These are phyloP conservation scores for Neurospora sp. DNA, from an alignment of 495 filamentous ascomycete species.

Conservation along the genomic window DNA sequence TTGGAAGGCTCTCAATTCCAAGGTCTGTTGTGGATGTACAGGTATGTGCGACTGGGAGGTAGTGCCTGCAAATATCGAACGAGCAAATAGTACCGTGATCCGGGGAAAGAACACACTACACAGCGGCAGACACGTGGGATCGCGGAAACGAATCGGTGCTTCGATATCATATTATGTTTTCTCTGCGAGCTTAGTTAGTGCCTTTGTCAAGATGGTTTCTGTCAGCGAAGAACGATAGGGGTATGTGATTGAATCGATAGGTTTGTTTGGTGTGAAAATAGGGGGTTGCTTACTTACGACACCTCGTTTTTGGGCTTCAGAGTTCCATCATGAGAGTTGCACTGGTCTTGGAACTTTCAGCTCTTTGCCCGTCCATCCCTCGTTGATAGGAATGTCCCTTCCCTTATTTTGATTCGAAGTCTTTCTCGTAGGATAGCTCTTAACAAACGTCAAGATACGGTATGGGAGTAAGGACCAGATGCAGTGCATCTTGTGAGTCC, in stretches of 20 bases:
- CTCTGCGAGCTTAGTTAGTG: not conserved
- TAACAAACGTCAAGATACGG: not conserved
- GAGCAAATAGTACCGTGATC: not conserved
- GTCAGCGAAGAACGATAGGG: not conserved
- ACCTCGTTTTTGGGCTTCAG: not conserved
- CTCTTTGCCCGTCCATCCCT: not conserved
- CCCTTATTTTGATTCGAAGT: not conserved
- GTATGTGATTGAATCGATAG: not conserved
- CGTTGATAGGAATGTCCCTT: not conserved
- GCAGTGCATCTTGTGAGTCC: not conserved
- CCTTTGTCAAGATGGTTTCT: not conserved
- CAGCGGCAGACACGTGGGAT: not conserved
- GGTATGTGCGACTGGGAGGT: not conserved
- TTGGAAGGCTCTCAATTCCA: not conserved
- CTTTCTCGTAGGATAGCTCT: not conserved
- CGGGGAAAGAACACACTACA: not conserved
- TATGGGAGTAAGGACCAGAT: not conserved
- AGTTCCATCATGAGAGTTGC: not conserved
- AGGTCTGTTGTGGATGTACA: not conserved
- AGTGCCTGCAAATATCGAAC: not conserved
- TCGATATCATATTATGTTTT: not conserved
- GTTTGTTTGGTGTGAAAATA: not conserved
- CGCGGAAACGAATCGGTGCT: not conserved
- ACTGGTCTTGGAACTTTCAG: not conserved
- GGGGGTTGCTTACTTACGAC: not conserved